Percentiles rank a stretch among this genome's conserved stretches.
phyloP scores from a whole-genome alignment of 345 rosid genomes.

The Citrus medica region DNA sequence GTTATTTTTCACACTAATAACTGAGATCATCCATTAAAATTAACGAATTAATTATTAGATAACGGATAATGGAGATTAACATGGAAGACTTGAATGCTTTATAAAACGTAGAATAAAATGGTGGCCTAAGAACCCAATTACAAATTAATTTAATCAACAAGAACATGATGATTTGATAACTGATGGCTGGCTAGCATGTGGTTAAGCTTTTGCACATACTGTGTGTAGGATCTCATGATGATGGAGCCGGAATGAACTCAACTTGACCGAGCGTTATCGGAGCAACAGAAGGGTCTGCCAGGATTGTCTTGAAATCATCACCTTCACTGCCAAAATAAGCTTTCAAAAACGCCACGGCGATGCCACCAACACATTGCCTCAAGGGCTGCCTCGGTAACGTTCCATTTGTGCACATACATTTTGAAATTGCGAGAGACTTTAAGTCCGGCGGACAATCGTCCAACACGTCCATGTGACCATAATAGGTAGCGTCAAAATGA shows the following conservation, averaged over 20 bases:
- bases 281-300: conserved; percentile 20
- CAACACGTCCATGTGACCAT: conserved; percentile 45
- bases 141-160: too few relatives aligned
- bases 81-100: too few relatives aligned
- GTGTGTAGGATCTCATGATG: not conserved
- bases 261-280: conserved; percentile 18
- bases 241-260: not conserved
- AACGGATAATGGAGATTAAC: not conserved
- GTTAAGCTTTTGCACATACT: not conserved
- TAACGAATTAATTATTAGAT: not conserved
- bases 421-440: not conserved
- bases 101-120: too few relatives aligned
- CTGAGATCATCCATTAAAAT: not conserved
- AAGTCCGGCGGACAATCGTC: conserved; percentile 19
- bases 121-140: too few relatives aligned
- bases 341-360: conserved; percentile 36
- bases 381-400: conserved; percentile 11
- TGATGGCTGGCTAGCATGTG: not conserved
- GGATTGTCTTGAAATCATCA: conserved; percentile 15
- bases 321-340: conserved; percentile 10
- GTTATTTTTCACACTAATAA: not conserved
- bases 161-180: too few relatives aligned
- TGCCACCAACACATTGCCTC: conserved; percentile 39
- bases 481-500: conserved; percentile 30
- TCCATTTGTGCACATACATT: conserved; percentile 19